Evolutionary conservation across 2,329 filamentous ascomycete genomes (phyloP).

Genomic region (Teratosphaeria epicoccoides): DNA sequence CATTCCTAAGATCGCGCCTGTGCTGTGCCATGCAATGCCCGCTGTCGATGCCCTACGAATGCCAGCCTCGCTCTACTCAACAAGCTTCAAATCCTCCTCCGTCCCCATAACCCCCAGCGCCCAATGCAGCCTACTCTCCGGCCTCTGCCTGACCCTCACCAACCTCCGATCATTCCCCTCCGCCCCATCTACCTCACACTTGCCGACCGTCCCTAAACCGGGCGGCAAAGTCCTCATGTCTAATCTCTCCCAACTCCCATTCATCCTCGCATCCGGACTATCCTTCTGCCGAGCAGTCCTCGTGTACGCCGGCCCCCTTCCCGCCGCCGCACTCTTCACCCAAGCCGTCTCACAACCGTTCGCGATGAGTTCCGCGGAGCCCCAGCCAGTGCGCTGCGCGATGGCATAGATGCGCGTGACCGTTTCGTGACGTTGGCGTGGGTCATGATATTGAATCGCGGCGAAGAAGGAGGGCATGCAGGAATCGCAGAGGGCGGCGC

Average conservation of each 20-base stretch:
- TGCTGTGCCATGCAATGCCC: background rate
- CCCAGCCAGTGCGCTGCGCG: constrained; percentile 74
- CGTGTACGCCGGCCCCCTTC: constrained; percentile 64
- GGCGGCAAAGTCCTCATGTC: constrained; percentile 18
- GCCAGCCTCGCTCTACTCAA: background rate
- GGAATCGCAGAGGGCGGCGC: constrained; percentile 71
- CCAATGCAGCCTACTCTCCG: constrained; percentile 56
- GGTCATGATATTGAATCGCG: constrained; percentile 64
- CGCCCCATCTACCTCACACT: constrained; percentile 5
- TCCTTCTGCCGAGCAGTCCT: constrained; percentile 25
- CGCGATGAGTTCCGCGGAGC: constrained; percentile 70
- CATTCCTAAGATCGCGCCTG: background rate
- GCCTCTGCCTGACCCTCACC: constrained; percentile 45
- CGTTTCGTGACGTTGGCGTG: constrained; percentile 65
- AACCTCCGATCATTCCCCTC: constrained; percentile 37
- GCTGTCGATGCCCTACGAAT: background rate
- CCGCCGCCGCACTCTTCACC: constrained; percentile 62
- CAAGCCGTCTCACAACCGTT: constrained; percentile 76
- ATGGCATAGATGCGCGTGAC: constrained; percentile 65
- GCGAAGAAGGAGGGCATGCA: constrained; percentile 79
- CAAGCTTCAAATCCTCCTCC: constrained; percentile 49
- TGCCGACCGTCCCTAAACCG: background rate
- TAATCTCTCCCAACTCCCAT: constrained; percentile 21
- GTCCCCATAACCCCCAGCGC: constrained; percentile 68
- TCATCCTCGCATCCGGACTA: constrained; percentile 23